phyloP scores from a whole-genome alignment of 805 yeast genomes.

The Lachancea nothofagi region DNA sequence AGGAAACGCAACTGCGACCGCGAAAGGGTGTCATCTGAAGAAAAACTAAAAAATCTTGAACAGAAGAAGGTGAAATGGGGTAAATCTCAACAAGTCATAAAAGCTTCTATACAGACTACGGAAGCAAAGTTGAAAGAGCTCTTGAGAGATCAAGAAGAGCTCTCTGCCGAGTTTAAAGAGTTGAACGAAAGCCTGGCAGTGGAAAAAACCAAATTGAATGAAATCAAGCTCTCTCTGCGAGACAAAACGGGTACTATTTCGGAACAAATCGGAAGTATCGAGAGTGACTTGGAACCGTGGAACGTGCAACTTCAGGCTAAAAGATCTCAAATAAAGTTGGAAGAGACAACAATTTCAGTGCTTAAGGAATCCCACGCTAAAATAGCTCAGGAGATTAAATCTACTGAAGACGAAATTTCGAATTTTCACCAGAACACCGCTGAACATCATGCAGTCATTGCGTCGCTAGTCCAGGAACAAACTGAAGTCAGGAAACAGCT shows the following conservation, averaged over 20 bases:
- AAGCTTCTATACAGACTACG: constrained; percentile 40
- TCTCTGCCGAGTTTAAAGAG: constrained; percentile 40
- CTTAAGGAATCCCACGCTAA: constrained; percentile 42
- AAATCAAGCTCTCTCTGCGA: constrained; percentile 59
- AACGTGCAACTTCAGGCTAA: constrained; percentile 57
- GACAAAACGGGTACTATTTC: constrained; percentile 69
- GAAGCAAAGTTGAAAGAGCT: constrained; percentile 43
- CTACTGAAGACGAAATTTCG: constrained; percentile 36
- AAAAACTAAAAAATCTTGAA: constrained; percentile 61
- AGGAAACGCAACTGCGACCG: constrained; percentile 41
- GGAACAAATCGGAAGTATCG: constrained; percentile 55
- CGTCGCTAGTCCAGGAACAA: constrained; percentile 44
- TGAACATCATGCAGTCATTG: constrained; percentile 43
- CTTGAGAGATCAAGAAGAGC: constrained; percentile 40
- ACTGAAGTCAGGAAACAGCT: constrained; percentile 50
- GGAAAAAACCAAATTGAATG: constrained; percentile 56
- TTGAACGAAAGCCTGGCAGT: constrained; percentile 41
- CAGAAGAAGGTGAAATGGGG: constrained; percentile 54
- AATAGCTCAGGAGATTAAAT: constrained; percentile 41
- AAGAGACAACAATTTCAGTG: constrained; percentile 59
- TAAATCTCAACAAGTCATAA: constrained; percentile 48
- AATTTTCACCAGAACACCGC: constrained; percentile 45
- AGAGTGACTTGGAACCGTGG: constrained; percentile 78
- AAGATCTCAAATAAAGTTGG: constrained; percentile 59
- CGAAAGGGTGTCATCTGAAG: constrained; percentile 65